Conservation (phyloP, 495 filamentous ascomycete genomes). For the Neurospora sp. region DNA sequence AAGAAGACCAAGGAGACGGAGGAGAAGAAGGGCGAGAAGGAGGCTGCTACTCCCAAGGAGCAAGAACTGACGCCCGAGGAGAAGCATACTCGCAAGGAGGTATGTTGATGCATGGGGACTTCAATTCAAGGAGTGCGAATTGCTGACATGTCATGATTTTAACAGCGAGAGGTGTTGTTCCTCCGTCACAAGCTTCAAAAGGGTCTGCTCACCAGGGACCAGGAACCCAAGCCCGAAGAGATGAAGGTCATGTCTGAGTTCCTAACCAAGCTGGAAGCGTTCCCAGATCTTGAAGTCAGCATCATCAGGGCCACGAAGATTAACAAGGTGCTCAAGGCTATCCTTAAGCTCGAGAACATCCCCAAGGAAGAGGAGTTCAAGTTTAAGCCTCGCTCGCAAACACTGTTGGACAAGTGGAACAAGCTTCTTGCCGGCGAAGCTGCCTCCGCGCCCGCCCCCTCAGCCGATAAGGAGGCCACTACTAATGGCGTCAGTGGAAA, state of each 20-base stretch:
- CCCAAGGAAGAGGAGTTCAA: slow-evolving; percentile 76
- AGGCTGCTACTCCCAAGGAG: slow-evolving; percentile 35
- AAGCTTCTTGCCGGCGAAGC: slow-evolving; percentile 54
- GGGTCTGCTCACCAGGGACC: slow-evolving; percentile 73
- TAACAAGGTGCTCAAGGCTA: slow-evolving; percentile 86
- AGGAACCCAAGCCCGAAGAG: slow-evolving; percentile 75
- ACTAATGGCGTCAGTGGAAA: slow-evolving; percentile 39
- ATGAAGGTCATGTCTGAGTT: slow-evolving; percentile 77
- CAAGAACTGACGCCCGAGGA: slow-evolving; percentile 42
- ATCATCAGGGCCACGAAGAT: slow-evolving; percentile 85
- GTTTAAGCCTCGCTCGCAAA: slow-evolving; percentile 69
- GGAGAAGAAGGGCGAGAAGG: slow-evolving; percentile 51
- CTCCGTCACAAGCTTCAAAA: slow-evolving; percentile 85
- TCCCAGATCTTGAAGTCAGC: slow-evolving; percentile 68
- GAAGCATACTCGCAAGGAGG: slow-evolving; percentile 45
- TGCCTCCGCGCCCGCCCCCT: slow-evolving; percentile 16
- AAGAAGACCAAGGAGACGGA: slow-evolving; percentile 56
- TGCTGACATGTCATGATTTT: slow-evolving; percentile 9
- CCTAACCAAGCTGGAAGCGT: slow-evolving; percentile 67
- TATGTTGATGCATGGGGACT: slow-evolving; percentile 22
- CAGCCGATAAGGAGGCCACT: background rate
- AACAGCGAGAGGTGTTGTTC: slow-evolving; percentile 63
- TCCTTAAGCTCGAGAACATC: slow-evolving; percentile 72
- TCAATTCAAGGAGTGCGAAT: background rate
- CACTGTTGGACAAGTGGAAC: slow-evolving; percentile 73